Base-by-base conservation (phyloP, 495 filamentous ascomycete genomes). In the Ramalina intermedia region DNA sequence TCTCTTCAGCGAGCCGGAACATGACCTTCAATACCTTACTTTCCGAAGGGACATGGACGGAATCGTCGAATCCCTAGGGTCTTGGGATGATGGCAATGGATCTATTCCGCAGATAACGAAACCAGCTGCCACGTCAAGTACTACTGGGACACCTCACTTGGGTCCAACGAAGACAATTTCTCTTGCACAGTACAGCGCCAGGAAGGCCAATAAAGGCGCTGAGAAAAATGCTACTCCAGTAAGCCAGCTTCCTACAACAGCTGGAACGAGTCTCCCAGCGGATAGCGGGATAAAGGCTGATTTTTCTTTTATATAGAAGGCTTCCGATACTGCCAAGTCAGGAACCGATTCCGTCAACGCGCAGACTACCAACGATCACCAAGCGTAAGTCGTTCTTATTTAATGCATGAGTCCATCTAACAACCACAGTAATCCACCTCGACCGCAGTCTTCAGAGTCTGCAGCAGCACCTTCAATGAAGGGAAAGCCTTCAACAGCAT, bases 21-120 rank as follows among this genome's bases (percentile, higher is more conserved):
- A 74, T 44, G 62, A 69, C 57, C 63, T 76, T 47, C 72, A 76
- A 48, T 76, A 74, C 46, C 67, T 72, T 65, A 76, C 71, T 37
- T 76, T 74, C 50, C 56, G 71, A 49, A 64, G 66, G n/a, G 68
- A 73, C 49, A 61, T 67, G 58, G 60, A 59, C 29, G 44, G 40
- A 4, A 55, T 76, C 43, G 55, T 74, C 41, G 59, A 64, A 40
- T 66, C 69, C 16, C 63, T 71, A 47, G 72, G 72, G 27, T 69
- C 71, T 50, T 76, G 72, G 72, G 71, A 71, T 17, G 70, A 74
- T 56, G 68, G 65, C 43, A 63, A 67, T 29, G 72, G 69, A 48
- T 61, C 58, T 60, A 65, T 70, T 51, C 69, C 72, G 24, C 35
- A 50, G 12, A 41, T 61, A 42, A 69, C 69, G 55, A 59, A 54